Base-by-base conservation (phyloP, 106 monocot genomes). In the Iris macrosiphon region DNA sequence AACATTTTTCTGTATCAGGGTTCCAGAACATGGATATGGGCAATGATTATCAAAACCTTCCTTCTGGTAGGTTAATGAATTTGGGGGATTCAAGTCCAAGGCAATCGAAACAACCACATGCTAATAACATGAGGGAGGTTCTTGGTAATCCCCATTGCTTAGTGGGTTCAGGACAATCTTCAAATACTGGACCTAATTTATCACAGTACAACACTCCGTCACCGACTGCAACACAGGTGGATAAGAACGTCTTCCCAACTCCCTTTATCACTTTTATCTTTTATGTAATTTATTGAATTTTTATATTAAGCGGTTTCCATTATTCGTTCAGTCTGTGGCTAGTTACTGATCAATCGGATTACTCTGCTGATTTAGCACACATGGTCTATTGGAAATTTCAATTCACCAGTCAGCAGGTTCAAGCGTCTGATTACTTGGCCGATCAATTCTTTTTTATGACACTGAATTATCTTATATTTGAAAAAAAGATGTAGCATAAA, bases 141-240 rank as follows among this genome's bases (percentile, higher is more conserved):
- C 45, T 57, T 65, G 58, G 40, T 62, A 45, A 79, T 72, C 35
- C 64, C 50, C 73, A 85, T 61, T 60, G 65, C 35, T 50, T 34
- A 45, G 39, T 21, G 22, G 28, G 31, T 27, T 31, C 63, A 54
- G 53, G 59, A 47, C 80, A 72, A 14, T 55, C 59, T 59, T 40
- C 61, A 40, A 84, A 63, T 61, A 46, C 54, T 29, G 32, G 55
- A 28, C n/a, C 71, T 40, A 70, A 59, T 67, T 49, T 70, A 16
- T 61, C 89, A 52, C 69, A 77, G 17, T 96, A 72, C 61, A 77
- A 72, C 61, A 96, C 90, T 49, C 96, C 96, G 61, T 88, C 88
- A 18, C 90, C 96, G 41, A 72, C 69, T 6, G 50, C 35, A 47
- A 45, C 68, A 42, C 96, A 89, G 82, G 95, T 96, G 40, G 27